Percentiles rank a stretch among this genome's conserved stretches.
Evolutionary conservation across 2,329 filamentous ascomycete genomes (phyloP).

Genomic region (Beauveria medogensis): DNA sequence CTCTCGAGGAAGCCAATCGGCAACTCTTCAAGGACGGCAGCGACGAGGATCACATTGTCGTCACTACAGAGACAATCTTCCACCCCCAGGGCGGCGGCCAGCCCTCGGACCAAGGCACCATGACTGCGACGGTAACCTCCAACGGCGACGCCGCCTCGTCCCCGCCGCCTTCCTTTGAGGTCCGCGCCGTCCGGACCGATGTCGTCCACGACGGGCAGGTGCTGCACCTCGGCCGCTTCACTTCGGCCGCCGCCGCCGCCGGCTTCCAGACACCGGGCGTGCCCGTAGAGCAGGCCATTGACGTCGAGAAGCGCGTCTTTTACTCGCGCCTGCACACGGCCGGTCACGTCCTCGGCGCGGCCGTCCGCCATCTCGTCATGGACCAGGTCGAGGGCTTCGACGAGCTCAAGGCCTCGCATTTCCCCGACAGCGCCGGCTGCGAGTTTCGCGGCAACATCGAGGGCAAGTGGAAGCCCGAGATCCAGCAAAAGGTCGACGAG

Average conservation of each 20-base stretch:
- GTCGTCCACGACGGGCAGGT: constrained; percentile 43
- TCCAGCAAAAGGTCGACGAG: constrained; percentile 54
- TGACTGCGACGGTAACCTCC: constrained; percentile 26
- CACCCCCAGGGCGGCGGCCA: constrained; percentile 70
- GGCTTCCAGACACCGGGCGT: constrained; percentile 32
- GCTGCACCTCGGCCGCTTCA: constrained; percentile 57
- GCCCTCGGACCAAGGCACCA: constrained; percentile 57
- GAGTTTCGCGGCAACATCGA: constrained; percentile 63
- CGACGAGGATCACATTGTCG: constrained; percentile 46
- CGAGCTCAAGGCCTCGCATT: constrained; percentile 65
- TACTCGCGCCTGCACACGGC: constrained; percentile 66
- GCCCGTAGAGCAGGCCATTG: constrained; percentile 47
- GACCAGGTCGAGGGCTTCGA: constrained; percentile 45
- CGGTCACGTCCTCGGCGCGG: constrained; percentile 62
- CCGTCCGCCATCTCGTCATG: constrained; percentile 52
- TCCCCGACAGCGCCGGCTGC: constrained; percentile 57
- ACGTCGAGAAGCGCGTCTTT: constrained; percentile 50
- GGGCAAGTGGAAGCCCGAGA: constrained; percentile 50
- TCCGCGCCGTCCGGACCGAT: constrained; percentile 50
- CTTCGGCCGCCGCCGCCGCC: constrained; percentile 8
- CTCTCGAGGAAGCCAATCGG: constrained; percentile 42
- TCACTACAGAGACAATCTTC: constrained; percentile 62
- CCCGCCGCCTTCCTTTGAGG: constrained; percentile 33
- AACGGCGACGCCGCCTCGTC: constrained; percentile 11
- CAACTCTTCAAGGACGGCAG: constrained; percentile 49